phyloP scores from a whole-genome alignment of 1,139 yeast genomes.

The Pichia sp. region DNA sequence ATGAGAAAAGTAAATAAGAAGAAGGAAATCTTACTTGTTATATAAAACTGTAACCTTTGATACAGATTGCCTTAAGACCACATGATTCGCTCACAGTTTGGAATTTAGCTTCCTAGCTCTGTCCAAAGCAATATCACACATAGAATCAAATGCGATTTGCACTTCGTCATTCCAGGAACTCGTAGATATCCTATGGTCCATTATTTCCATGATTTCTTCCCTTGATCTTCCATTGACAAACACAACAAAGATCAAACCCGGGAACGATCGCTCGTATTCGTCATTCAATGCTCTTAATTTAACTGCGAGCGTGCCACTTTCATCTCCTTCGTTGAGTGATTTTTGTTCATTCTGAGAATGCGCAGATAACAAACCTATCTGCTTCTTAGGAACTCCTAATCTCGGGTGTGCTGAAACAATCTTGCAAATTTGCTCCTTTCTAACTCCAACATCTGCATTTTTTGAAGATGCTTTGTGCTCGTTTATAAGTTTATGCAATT shows the following conservation, averaged over 20 bases:
- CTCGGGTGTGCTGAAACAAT: conserved; percentile 90
- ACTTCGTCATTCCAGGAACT: conserved; percentile 49
- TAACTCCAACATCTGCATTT: background rate
- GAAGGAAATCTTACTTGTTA: background rate
- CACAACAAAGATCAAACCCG: conserved; percentile 83
- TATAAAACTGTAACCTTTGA: no score
- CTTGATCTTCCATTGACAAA: conserved; percentile 82
- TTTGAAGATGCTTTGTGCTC: conserved; percentile 17
- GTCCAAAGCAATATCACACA: conserved; percentile 87
- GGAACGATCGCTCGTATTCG: conserved; percentile 60
- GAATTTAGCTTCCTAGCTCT: conserved; percentile 50
- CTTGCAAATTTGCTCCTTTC: conserved; percentile 21
- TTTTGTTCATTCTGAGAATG: conserved; percentile 72
- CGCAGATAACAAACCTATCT: conserved; percentile 34
- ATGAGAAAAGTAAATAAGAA: background rate
- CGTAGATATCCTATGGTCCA: conserved; percentile 53
- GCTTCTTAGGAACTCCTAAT: conserved; percentile 51
- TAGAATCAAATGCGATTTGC: conserved; percentile 64
- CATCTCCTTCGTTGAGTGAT: conserved; percentile 33
- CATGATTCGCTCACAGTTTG: conserved; percentile 22
- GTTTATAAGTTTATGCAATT: conserved; percentile 27
- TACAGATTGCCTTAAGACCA: no score
- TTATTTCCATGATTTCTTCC: conserved; percentile 55
- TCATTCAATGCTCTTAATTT: conserved; percentile 48
- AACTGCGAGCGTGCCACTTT: conserved; percentile 37